These are phyloP conservation scores for Plasmodium vinckei DNA, from an alignment of 169 alveolate species.

Conservation along the genomic window DNA sequence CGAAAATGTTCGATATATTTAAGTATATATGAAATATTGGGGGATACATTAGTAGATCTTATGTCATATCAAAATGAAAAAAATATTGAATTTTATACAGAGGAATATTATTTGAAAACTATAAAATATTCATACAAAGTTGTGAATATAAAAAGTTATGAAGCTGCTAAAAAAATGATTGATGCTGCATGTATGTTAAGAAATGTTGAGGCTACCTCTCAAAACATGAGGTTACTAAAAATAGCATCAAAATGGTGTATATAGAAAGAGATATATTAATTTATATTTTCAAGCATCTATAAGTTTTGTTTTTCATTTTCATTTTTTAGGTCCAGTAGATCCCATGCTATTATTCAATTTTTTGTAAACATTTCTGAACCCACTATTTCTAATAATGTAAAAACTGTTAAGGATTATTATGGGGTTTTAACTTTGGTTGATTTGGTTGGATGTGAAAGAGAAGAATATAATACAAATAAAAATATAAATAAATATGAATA, in stretches of 20 bases:
- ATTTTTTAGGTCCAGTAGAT: constrained; percentile 55
- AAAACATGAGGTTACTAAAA: constrained; percentile 32
- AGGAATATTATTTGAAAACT: constrained; percentile 43
- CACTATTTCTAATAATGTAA: constrained; percentile 11
- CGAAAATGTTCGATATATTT: constrained; percentile 22
- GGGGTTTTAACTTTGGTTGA: constrained; percentile 66
- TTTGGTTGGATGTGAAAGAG: constrained; percentile 65
- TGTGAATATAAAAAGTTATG: constrained; percentile 40
- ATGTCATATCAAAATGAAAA: constrained; percentile 27
- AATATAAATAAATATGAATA: too few species aligned
- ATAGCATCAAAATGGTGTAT: background rate
- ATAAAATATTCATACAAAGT: constrained; percentile 53
- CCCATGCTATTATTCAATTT: constrained; percentile 69
- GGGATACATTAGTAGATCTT: constrained; percentile 47
- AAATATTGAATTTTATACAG: constrained; percentile 35
- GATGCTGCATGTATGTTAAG: constrained; percentile 59
- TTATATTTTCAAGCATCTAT: too few species aligned
- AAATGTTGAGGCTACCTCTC: constrained; percentile 68
- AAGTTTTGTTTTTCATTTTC: background rate
- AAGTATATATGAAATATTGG: constrained; percentile 50
- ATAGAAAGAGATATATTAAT: background rate
- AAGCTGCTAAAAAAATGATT: constrained; percentile 45
- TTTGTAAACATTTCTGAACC: constrained; percentile 51
- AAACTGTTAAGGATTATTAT: constrained; percentile 43
- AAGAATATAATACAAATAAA: constrained; percentile 30